Conservation (phyloP, 495 filamentous ascomycete species). For the Annulohypoxylon nitens region DNA sequence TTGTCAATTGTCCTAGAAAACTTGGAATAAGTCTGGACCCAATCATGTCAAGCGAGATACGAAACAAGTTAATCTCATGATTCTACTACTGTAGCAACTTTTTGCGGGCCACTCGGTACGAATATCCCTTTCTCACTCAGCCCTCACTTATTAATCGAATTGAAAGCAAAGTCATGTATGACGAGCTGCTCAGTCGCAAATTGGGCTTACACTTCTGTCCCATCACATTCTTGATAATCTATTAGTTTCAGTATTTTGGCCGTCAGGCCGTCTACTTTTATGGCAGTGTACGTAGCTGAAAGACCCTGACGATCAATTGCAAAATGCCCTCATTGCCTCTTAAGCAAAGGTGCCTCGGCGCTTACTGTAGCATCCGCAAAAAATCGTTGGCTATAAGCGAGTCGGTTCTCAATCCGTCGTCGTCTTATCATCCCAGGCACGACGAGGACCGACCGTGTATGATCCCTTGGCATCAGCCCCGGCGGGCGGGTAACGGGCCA, state of each 20-base stretch:
- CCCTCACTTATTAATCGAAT: neutral
- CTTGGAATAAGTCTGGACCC: neutral
- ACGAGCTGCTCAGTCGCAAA: slow-evolving; percentile 5
- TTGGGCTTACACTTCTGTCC: slow-evolving; percentile 3
- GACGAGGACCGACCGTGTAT: slow-evolving; percentile 15
- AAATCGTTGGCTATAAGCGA: slow-evolving; percentile 2
- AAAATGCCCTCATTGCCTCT: neutral
- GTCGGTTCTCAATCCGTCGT: slow-evolving; percentile 11
- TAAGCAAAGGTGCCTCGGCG: slow-evolving; percentile 20
- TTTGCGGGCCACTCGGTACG: slow-evolving; percentile 1
- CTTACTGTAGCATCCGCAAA: slow-evolving; percentile 20
- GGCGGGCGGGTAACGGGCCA: slow-evolving; percentile 24
- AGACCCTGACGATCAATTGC: slow-evolving; percentile 2
- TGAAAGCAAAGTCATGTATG: slow-evolving; percentile 4
- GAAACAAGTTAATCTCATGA: slow-evolving; percentile 25
- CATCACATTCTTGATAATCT: slow-evolving; percentile 15
- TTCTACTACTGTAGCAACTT: slow-evolving; percentile 6
- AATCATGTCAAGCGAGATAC: slow-evolving; percentile 19
- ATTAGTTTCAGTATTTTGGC: neutral
- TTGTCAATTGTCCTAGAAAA: neutral
- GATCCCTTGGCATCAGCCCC: slow-evolving; percentile 31
- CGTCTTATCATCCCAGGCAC: slow-evolving; percentile 23
- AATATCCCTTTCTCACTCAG: neutral
- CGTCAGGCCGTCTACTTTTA: neutral
- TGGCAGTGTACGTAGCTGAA: neutral